These are phyloP conservation scores for Peterozyma toletana DNA, from an alignment of 805 yeast species.

Conservation along the genomic window DNA sequence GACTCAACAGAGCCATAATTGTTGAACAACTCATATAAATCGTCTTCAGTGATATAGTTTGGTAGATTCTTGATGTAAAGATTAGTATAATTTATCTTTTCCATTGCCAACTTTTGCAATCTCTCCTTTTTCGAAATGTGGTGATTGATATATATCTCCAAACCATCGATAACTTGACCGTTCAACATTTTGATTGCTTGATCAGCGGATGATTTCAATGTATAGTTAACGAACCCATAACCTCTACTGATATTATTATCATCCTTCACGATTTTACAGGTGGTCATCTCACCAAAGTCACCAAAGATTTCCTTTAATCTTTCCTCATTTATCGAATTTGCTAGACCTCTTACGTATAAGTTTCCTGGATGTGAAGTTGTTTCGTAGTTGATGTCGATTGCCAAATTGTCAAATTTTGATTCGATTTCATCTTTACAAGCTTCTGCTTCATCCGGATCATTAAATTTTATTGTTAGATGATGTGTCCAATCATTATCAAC, in stretches of 20 bases:
- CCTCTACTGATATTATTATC: constrained; percentile 38
- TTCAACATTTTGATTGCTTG: constrained; percentile 42
- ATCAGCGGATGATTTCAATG: constrained; percentile 50
- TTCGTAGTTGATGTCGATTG: constrained; percentile 15
- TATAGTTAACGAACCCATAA: constrained; percentile 65
- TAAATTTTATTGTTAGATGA: constrained; percentile 2
- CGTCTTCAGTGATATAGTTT: constrained; percentile 24
- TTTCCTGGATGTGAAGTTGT: constrained; percentile 49
- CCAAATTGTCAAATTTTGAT: background rate
- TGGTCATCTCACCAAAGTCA: constrained; percentile 32
- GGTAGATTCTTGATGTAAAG: constrained; percentile 51
- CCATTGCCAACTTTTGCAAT: constrained; percentile 35
- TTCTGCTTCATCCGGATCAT: constrained; percentile 3
- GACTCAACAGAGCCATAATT: constrained; percentile 41
- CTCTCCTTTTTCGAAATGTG: constrained; percentile 63
- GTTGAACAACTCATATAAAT: constrained; percentile 34
- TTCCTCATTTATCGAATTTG: constrained; percentile 17
- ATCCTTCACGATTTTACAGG: constrained; percentile 41
- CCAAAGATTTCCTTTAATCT: constrained; percentile 29
- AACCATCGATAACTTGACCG: constrained; percentile 17
- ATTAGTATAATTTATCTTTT: constrained; percentile 41
- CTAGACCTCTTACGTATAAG: constrained; percentile 44
- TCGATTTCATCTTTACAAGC: background rate
- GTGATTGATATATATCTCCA: constrained; percentile 46
- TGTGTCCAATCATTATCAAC: background rate